Evolutionary conservation across 2,329 filamentous ascomycete genomes (phyloP).

Genomic region (Colletotrichum graminicola): DNA sequence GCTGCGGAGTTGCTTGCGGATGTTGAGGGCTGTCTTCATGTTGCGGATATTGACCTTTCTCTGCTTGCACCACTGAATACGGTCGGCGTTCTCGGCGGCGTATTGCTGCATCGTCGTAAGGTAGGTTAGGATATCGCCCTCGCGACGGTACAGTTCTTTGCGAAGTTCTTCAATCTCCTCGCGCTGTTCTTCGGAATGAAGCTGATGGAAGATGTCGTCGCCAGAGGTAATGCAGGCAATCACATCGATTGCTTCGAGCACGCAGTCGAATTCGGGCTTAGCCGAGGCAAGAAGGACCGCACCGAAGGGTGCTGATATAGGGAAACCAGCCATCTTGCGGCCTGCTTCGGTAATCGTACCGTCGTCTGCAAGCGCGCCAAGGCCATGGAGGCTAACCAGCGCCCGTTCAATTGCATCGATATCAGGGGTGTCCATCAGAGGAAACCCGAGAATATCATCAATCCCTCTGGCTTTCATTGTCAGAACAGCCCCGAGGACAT

Average conservation of each 20-base stretch:
- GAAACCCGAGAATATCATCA: conserved; percentile 83
- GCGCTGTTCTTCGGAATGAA: conserved; percentile 68
- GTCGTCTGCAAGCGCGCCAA: conserved; percentile 79
- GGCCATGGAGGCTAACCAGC: conserved; percentile 80
- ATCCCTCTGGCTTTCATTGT: conserved; percentile 95
- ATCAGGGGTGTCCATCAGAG: conserved; percentile 85
- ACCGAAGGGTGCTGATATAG: conserved; percentile 83
- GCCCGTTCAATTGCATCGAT: conserved; percentile 84
- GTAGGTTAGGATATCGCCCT: conserved; percentile 75
- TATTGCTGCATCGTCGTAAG: conserved; percentile 74
- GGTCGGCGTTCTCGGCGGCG: conserved; percentile 66
- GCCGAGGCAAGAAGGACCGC: conserved; percentile 86
- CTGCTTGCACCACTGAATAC: conserved; percentile 69
- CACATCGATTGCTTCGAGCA: conserved; percentile 88
- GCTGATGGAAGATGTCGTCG: conserved; percentile 72
- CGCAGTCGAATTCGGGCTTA: conserved; percentile 76
- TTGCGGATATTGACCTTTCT: conserved; percentile 70
- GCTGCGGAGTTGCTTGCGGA: conserved; percentile 70
- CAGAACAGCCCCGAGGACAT: conserved; percentile 86
- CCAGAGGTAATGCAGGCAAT: conserved; percentile 74
- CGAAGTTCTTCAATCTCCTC: conserved; percentile 67
- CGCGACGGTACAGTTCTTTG: conserved; percentile 69
- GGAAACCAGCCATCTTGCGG: conserved; percentile 82
- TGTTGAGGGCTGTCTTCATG: conserved; percentile 72
- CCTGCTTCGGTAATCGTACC: conserved; percentile 82